Base-by-base conservation (phyloP, 139 green algal species). In the Axilococcus clingmanii region DNA sequence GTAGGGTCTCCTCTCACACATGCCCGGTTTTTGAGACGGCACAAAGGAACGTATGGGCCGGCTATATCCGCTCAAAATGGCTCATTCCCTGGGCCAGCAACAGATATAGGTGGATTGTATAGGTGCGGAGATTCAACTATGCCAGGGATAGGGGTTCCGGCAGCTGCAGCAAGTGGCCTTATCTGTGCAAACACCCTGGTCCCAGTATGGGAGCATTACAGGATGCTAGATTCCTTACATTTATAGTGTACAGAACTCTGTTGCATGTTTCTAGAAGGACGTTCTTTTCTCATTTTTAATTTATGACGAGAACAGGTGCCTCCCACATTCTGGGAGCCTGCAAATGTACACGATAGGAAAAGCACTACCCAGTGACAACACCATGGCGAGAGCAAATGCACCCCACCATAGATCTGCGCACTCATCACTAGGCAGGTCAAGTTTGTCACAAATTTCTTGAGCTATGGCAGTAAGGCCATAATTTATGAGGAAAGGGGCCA, bases 61-160 rank as follows among this genome's bases (percentile, higher is more conserved):
- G 74, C 65, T 32, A 35, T 65, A 35, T 41, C n/a, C 48, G 78
- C 48, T 23, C 7, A 29, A 19, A 57, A 45, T 24, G 48, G 51
- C 8, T 54, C 53, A 22, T 89, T 85, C 58, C 86, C 87, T 4
- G 84, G 87, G 5, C 69, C 75, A 20, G 57, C 56, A 17, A 92
- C 83, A 7, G 78, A 79, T 30, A 57, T 96, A 27, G 71, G 73
- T 3, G 73, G 74, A 0, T 72, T 86, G 30, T 79, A 61, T 28
- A 68, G 78, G 53, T 82, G 57, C 44, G 88, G 88, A 1, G 88
- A 95, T 67, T 81, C 59, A 1, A 84, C 66, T 40, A 79, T 83
- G 63, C 88, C 88, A 0, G 88, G 88, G 17, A 93, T 96, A 47
- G 88, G 88, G n/a, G 83, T 96, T 19, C 88, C 88, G 8, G 85